Evolutionary conservation across 176 grass and related monocot species (phyloP), one percentile per base, ranked within the genome.

Genomic region (Dendrocalamus sinicus): DNA sequence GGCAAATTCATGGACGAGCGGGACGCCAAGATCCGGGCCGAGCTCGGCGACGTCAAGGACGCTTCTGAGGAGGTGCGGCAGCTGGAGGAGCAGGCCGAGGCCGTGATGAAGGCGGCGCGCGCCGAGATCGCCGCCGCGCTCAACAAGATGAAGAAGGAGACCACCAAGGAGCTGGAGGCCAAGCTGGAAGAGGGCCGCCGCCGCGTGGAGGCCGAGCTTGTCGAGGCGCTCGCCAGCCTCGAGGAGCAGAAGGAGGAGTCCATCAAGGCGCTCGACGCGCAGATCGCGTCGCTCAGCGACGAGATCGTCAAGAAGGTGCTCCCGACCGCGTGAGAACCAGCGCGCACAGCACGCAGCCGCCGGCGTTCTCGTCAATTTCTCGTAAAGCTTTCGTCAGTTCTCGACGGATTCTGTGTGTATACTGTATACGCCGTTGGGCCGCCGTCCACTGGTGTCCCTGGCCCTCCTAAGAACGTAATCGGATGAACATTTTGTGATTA

Each of bases 61-160:
- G 93, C 94, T 12, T 99, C 96, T 73, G 70, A 55, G 82, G 96
- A 99, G 90, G 94, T 99, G 80, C 92, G 92, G 88, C 84, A 96
- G 86, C 86, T 99, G 47, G 96, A 99, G 88, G 96, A 96, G 46
- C 86, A 94, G 81, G 94, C 92, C 0, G 82, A 62, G 28, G 96
- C 96, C 75, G 60, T 99, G 66, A 77, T 99, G 76, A 90, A 91
- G 78, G 96, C 96, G 1, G 93, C 96, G 12, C 91, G 94, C 81
- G 96, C 96, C 28, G 96, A 99, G 92, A 86, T 99, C 60, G 91
- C 96, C 8, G 96, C 94, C 0, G 93, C 96, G 74, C 91, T 96
- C 82, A 99, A 96, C 90, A 94, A 99, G 90, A 99, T 96, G 96
- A 99, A 96, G 94, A 99, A 99, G 87, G 94, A 99, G 90, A 91